Percentiles rank a stretch among this genome's conserved stretches.
phyloP scores from a whole-genome alignment of 352 stramenopile species.

The Pythium diclinum region DNA sequence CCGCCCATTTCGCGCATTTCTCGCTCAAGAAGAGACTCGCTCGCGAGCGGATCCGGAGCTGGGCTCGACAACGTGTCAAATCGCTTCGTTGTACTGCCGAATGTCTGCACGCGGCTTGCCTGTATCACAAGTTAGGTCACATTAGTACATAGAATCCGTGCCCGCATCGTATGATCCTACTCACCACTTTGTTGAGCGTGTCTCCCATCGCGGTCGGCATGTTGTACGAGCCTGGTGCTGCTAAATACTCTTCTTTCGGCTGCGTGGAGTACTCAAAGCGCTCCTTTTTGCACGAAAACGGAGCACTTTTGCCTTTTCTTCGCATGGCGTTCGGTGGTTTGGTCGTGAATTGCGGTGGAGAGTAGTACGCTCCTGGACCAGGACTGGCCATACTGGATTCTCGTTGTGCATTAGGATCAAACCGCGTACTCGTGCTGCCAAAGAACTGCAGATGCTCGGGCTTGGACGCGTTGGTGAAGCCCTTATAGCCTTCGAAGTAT shows the following conservation, averaged over 20 bases:
- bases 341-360: conserved; percentile 33
- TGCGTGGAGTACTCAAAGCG: conserved; percentile 44
- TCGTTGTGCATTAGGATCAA: conserved; percentile 30
- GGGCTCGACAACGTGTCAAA: conserved; percentile 51
- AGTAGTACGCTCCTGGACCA: conserved; percentile 58
- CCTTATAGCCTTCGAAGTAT: conserved; percentile 51
- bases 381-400: conserved; percentile 23
- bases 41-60: conserved; percentile 25
- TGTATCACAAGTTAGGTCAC: conserved; percentile 9
- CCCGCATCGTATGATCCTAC: background rate
- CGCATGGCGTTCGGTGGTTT: conserved; percentile 26
- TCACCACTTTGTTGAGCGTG: conserved; percentile 71
- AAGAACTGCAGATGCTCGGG: conserved; percentile 81
- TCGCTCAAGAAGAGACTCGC: conserved; percentile 54
- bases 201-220: conserved; percentile 51
- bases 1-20: conserved; percentile 45
- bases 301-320: conserved; percentile 43
- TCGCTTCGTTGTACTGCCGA: conserved; percentile 71
- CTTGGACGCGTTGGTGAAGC: conserved; percentile 43
- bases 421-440: conserved; percentile 67
- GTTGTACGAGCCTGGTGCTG: conserved; percentile 70
- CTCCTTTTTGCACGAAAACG: conserved; percentile 71
- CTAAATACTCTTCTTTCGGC: conserved; percentile 45
- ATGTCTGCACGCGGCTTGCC: conserved; percentile 64
- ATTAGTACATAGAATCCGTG: background rate